Base-by-base conservation (phyloP, 805 yeast species). In the Metschnikowia similis region DNA sequence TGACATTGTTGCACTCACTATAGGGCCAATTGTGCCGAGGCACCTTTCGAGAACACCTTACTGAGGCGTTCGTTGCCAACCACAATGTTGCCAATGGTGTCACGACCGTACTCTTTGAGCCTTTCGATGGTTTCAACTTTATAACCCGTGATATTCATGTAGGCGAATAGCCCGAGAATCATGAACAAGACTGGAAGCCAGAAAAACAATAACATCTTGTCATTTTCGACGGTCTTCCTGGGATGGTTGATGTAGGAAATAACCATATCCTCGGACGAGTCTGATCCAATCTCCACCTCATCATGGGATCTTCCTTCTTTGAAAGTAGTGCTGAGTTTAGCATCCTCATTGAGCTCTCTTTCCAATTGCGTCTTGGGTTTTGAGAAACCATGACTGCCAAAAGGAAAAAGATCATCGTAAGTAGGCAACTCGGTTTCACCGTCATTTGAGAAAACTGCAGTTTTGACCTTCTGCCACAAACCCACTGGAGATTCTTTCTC, bases 121-220 rank as follows among this genome's bases (percentile, higher is more conserved):
- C 56, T 56, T 48, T 73, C 77, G 39, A 73, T 66, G 43, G 61
- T 47, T 47, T 67, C 71, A 45, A 72, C 62, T 56, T 63, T 61
- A 60, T 67, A 69, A 4, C 76, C 77, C 61, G 72, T 65, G 14
- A 71, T 63, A n/a, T 66, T 61, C 26, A 72, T 62, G 57, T 77
- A 64, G 48, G 78, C 71, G 56, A 76, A 72, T 6, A 82, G 68
- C 2, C 82, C 69, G 14, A 84, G 66, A 31, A 87, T 63, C 17
- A 84, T 57, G 47, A 89, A 69, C 64, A 81, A 67, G 35, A 87
- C 77, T 11, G 97, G 97, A 50, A 90, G 69, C 97, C 97, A 91
- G 77, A 91, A 90, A 65, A 91, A 88, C 53, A 89, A 70, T 55
- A 91, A 74, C 88, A 89, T 85, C 61, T 81, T 85, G 67, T 91